Base-by-base conservation (phyloP, 305 asterid species). In the Striga hermonthica region DNA sequence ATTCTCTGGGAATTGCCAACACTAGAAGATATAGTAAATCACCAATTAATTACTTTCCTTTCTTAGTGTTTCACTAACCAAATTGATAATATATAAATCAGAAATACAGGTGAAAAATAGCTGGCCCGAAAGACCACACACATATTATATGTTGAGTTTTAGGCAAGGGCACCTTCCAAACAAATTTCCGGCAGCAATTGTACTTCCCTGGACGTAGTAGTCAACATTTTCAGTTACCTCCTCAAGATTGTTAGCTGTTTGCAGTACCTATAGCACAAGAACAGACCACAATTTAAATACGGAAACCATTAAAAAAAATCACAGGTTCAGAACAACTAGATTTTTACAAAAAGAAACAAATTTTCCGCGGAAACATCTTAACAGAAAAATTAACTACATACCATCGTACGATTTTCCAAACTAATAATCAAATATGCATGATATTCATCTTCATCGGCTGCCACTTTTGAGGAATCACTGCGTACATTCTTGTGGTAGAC, bases 201-300 rank as follows among this genome's bases (percentile, higher is more conserved):
- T 92, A 79, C 90, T 82, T 76, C 95, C 98, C 71, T 88, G 97
- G 72, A 88, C 91, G 57, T 87, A 86, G 76, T 92, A 92, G 72
- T 92, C 98, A 62, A 92, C 98, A 77, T 84, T 87, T 81, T 92
- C 98, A 34, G 98, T 92, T 59, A 92, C 97, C 84, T 92, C 98
- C 91, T 92, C 98, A 64, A 92, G 86, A 83, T 86, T 92, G 74
- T 75, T 90, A 62, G 97, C 97, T 73, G 98, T 90, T 82, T 92
- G 96, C 76, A 92, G 75, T 60, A 92, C 94, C 98, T 92, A 77
- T 61, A 57, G 56, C 75, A 69, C 40, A 76, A 69, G 22, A 71
- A 74, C 35, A 10, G 67, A 64, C 37, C 59, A 68, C 40, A 47
- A n/a, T 0, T 22, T 22, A 22, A 55, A 64, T 43, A 48, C 54